Evolutionary conservation across 2,329 filamentous ascomycete species (phyloP), one percentile per base, ranked within the genome.

Genomic region (Dothideomycetidae sp.): DNA sequence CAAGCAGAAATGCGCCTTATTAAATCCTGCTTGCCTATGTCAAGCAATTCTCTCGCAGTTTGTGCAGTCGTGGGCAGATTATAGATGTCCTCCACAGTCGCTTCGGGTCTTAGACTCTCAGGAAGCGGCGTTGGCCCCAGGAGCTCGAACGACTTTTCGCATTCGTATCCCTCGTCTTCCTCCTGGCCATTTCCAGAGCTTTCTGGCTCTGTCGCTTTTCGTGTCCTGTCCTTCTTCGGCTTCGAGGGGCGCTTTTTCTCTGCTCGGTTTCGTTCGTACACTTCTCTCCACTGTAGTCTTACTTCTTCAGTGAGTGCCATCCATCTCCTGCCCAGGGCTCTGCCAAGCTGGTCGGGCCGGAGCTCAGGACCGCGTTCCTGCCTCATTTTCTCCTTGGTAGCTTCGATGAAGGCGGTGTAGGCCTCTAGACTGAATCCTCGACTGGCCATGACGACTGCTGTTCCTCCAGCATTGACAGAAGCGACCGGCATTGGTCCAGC

Each of bases 1-100:
- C 63, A 61, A 37, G 58, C 60, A 46, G 66, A 62, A 31, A 68
- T 53, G 45, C 64, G 56, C 51, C 66, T 66, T 53, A 68, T 60
- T 16, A 68, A 52, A 48, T 67, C 64, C 39, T 62, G 59, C 46
- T 68, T 68, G 39, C 64, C 64, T 47, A 57, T 60, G 37, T 64
- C 62, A 29, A 68, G 56, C 39, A 67, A 66, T 45, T 61, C 59
- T 28, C 60, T 58, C 30, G 64, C 64, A 39, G 64, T 62, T 31
- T 59, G 58, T 26, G 63, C 63, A 44, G 61, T 61, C 43, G 65
- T 66, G 28, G 60, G 60, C 52, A 67, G 63, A 49, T 63, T 62
- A 50, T 63, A 64, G 50, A 67, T 63, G 42, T 60, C 60, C 50
- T 52, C 54, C 49, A 57, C 57, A 11, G 46, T 41, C 2, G 44